Base-by-base conservation (phyloP, 139 green algal genomes). In the Chlamydomonas eustigma region DNA sequence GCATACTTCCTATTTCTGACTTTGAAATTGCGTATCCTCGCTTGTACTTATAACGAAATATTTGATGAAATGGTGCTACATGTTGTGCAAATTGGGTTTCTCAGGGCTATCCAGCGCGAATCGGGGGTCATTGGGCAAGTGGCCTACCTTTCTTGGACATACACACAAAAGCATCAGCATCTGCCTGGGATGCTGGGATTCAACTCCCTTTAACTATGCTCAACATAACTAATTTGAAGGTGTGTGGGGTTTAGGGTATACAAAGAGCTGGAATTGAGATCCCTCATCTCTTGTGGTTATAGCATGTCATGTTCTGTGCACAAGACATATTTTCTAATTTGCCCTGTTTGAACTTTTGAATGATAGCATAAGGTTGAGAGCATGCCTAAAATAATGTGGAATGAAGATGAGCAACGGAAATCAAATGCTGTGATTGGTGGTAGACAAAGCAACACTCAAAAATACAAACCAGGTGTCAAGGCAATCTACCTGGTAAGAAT, bases 401-500 rank as follows among this genome's bases (percentile, higher is more conserved):
- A 50, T 2, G 50, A 80, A 25, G 71, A 77, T 2, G 71, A 75
- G 63, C 86, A 89, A 68, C 39, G 39, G 4, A 32, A 64, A 1
- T 24, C 76, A 32, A 92, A 92, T 37, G 89, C 83, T 3, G 82
- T 78, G 4, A 33, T 94, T 50, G 74, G 72, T 1, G 90, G 90
- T 0, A 75, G 90, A 0, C 51, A 77, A 22, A 50, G 34, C 37
- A 89, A 88, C 74, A 73, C 84, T 76, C 39, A 76, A 35, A 66
- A 80, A 44, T 91, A 91, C 79, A 94, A 94, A 70, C 86, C 90
- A 5, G 86, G 86, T 28, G 79, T 85, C 22, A 50, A 82, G 24
- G 35, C 84, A 30, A 74, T 85, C 37, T 78, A 51, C 18, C 74
- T 94, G 73, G 39, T 93, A 38, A 58, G n/a, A n/a, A n/a, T n/a